Evolutionary conservation across 2,329 filamentous ascomycete genomes (phyloP).

Genomic region (Talaromyces albobiverticillius): DNA sequence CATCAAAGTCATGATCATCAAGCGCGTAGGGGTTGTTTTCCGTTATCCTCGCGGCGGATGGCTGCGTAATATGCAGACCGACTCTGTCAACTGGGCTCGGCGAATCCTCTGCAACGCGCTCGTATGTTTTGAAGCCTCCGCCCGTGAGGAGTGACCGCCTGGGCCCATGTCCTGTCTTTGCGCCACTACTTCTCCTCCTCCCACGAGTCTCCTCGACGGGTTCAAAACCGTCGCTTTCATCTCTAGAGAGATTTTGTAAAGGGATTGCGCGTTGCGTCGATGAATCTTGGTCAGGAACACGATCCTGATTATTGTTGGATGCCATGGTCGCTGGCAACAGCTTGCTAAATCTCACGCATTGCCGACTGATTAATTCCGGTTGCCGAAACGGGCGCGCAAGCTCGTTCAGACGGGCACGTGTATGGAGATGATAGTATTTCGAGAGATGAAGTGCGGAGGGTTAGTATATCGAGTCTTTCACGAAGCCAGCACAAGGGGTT

Average conservation of each 20-base stretch:
- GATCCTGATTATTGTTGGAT: conserved; percentile 31
- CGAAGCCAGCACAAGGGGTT: not conserved
- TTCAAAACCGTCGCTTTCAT: conserved; percentile 26
- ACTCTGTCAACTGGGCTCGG: conserved; percentile 41
- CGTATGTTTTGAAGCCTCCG: conserved; percentile 47
- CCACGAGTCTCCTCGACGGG: conserved; percentile 27
- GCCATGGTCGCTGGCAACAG: conserved; percentile 39
- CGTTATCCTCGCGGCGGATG: conserved; percentile 21
- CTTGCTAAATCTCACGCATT: conserved; percentile 39
- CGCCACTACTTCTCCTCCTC: conserved; percentile 34
- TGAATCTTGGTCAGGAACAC: conserved; percentile 23
- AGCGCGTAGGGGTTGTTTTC: conserved; percentile 19
- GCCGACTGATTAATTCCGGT: conserved; percentile 23
- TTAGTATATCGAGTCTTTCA: not conserved
- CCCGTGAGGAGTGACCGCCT: conserved; percentile 40
- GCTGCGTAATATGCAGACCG: conserved; percentile 22
- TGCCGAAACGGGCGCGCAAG: not conserved
- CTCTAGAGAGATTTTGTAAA: conserved; percentile 59
- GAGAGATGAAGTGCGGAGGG: not conserved
- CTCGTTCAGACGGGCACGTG: not conserved
- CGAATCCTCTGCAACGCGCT: conserved; percentile 53
- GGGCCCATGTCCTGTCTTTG: conserved; percentile 33
- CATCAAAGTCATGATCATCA: conserved; percentile 24
- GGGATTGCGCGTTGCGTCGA: conserved; percentile 60
- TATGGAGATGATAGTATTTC: not conserved